These are phyloP conservation scores for Ceratocystiopsis sp. DNA, from an alignment of 2,329 filamentous ascomycete species.

Conservation along the genomic window DNA sequence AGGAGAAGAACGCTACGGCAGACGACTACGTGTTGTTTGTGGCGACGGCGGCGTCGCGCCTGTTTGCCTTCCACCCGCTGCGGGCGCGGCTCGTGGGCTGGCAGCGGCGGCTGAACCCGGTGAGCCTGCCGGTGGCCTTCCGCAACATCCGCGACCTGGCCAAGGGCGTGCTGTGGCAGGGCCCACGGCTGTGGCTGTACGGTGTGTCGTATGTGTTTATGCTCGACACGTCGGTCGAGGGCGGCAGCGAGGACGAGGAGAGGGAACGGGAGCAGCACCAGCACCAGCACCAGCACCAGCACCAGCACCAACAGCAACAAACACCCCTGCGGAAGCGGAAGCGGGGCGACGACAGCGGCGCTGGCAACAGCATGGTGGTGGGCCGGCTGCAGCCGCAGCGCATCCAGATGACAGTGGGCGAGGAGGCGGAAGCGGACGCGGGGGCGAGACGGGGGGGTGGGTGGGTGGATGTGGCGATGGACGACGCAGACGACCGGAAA, in stretches of 20 bases:
- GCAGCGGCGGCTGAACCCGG: conserved; percentile 69
- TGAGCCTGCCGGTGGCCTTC: conserved; percentile 57
- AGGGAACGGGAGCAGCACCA: no score
- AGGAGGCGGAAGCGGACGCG: conserved; percentile 6
- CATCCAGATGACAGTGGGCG: conserved; percentile 18
- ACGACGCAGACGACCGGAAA: conserved; percentile 21
- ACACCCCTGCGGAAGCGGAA: conserved; percentile 31
- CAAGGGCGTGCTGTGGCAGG: conserved; percentile 75
- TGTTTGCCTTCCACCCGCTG: conserved; percentile 68
- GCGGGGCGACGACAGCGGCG: conserved; percentile 31
- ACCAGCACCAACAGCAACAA: neutral
- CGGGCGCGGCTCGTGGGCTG: conserved; percentile 65
- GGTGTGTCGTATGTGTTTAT: conserved; percentile 78
- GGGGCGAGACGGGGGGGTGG: conserved; percentile 16
- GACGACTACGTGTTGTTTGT: conserved; percentile 34
- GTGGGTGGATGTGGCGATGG: conserved; percentile 19
- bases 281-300: conserved; percentile 11
- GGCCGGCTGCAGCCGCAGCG: conserved; percentile 27
- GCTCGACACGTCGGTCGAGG: conserved; percentile 64
- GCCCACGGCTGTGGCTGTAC: conserved; percentile 68
- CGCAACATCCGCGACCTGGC: conserved; percentile 59
- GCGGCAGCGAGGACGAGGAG: no score
- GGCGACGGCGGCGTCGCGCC: conserved; percentile 39
- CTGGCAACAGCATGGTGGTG: conserved; percentile 33
- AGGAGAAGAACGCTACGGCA: no score